Evolutionary conservation across 441 rosid genomes (phyloP), one percentile per base, ranked within the genome.

Genomic region (Jatropha podagrica): DNA sequence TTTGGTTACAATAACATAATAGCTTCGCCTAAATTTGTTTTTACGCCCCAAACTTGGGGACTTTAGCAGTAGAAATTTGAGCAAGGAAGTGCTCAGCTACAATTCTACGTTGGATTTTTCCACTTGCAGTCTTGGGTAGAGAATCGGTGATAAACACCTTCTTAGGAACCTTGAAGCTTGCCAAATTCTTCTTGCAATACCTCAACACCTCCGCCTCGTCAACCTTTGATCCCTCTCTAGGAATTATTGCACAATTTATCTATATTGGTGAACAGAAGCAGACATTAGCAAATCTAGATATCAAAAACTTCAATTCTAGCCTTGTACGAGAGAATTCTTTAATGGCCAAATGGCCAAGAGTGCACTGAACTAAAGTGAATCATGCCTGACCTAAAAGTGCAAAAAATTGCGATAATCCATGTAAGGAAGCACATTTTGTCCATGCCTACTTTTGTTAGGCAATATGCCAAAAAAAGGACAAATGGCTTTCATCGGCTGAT

Each of bases 161-260:
- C 85, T 93, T 89, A 0, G 98, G 98, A 51, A 90, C 92, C 86
- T 94, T 90, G 83, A 94, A 94, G 56, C 86, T 81, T 44, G 97
- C 92, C n/a, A 92, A 78, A 70, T 89, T 90, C 82, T 85, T 89
- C 84, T 79, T 90, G 84, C 94, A 87, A 76, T 85, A 88, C 55
- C 84, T 58, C 70, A 77, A 72, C 63, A 92, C 90, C 69, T 86
- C 97, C 13, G 72, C 89, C 71, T 87, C 91, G 1, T 80, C 87
- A 66, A 90, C 66, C 6, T 54, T 81, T 7, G 82, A 76, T 74
- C 91, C 98, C 70, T 90, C 93, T 79, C 94, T 85, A 1, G 91
- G 90, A 74, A 94, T 88, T 51, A 92, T 83, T 3, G 98, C 96
- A 69, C 97, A 92, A 60, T 94, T 92, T 14, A 94, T 90, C 98